Base-by-base conservation (phyloP, 2,329 filamentous ascomycete genomes). In the Xenoacremonium recifei region DNA sequence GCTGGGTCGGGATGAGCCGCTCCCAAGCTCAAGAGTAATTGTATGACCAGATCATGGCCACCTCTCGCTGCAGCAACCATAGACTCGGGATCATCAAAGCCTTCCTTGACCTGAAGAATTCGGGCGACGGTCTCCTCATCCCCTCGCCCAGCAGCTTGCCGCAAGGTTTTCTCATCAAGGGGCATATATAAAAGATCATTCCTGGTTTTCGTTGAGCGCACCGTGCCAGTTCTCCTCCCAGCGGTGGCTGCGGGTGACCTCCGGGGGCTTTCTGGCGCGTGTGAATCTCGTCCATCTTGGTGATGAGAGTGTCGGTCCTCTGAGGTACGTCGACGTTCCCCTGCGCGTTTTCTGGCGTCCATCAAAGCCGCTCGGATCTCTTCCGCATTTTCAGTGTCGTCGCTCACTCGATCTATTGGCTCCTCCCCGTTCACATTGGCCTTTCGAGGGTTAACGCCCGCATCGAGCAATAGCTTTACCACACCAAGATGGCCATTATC, bases 401-500 rank as follows among this genome's bases (percentile, higher is more conserved):
- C 77, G 21, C 80, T 81, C 10, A 96, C 80, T 42, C 93, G 79
- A 53, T 96, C 91, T 21, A 96, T 79, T 1, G 93, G 92, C 58
- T 96, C 89, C 60, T 96, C 86, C 5, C 93, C 93, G 56, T 90
- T 86, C n/a, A 89, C 84, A 61, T 97, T 96, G 35, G 90, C 84
- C 53, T 90, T 87, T 37, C 90, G 84, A 36, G 93, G 93, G 60
- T 99, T 95, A 11, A 95, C 92, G 10, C 91, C 92, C 42, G 91
- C 85, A 41, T 86, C 81, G 3, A 99, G 73, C 23, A 99, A 71
- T 9, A 96, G 73, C 57, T 83, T 88, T 31, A 99, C 87, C 4
- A 97, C 92, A 15, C 87, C 87, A 6, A 96, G 64, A 60, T 99
- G 91, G 1, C 89, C 89, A 58, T 99, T 99, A 55, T 97, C 93